Base-by-base conservation (phyloP, 352 stramenopile genomes). In the Pythium aristosporum region DNA sequence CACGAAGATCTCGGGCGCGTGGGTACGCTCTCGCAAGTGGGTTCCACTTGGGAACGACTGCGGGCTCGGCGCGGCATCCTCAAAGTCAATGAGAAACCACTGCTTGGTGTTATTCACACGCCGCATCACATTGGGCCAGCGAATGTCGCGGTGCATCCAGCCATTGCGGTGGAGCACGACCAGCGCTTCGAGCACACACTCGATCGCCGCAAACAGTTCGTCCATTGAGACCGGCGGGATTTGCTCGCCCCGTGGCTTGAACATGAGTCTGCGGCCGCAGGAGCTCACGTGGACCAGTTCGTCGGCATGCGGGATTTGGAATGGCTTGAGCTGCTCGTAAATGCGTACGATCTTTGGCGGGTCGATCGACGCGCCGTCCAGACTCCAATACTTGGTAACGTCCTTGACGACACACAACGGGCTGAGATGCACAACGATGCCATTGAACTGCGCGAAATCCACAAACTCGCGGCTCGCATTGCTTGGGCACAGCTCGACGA, bases 91-190 rank as follows among this genome's bases (percentile, higher is more conserved):
- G n/a, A 32, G 44, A 50, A 50, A 50, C 44, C 44, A 50, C 44
- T 28, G 44, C 44, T 10, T 13, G 21, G 44, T 13, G 20, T 20
- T 15, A 20, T 28, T 20, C 10, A 10, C 9, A 20, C 34, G 30
- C 44, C 15, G 6, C 44, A 50, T 39, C 20, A 50, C 44, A 23
- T 39, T 50, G 20, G 44, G 13, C 44, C 44, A 50, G 5, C 28
- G 15, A 30, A 67, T 62, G 28, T 67, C 52, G 16, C 61, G 46
- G 23, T 63, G 52, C 46, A 67, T 67, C 61, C 44, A 56, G n/a
- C 34, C 54, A n/a, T 20, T 12, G 11, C 15, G 37, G 39, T 62
- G 61, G 11, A 62, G 28, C 20, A 30, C 61, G n/a, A 51, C 34
- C 15, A 67, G 34, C 34, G 61, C 51, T 39, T 59, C 15, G 3